Evolutionary conservation across 139 green algal species (phyloP).

Genomic region (Pseudopediastrum boryanum): DNA sequence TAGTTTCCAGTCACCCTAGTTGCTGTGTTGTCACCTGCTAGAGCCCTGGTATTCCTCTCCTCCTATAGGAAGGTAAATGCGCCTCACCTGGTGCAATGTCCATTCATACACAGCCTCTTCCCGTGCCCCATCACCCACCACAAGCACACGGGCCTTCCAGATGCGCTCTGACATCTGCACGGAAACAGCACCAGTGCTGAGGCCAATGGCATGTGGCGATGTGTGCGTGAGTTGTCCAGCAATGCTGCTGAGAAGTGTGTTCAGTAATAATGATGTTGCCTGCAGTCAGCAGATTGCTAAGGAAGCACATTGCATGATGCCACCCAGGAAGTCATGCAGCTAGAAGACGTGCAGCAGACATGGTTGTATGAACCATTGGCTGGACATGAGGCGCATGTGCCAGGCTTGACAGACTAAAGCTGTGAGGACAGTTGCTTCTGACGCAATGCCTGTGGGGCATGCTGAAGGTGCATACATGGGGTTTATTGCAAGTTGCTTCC

Average conservation of each 20-base stretch:
- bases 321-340: background rate
- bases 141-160: slow-evolving; percentile 50
- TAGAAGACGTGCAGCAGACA: background rate
- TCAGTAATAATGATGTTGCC: too few species aligned
- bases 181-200: background rate
- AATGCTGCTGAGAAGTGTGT: too few species aligned
- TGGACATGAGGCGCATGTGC: background rate
- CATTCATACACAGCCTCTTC: slow-evolving; percentile 52
- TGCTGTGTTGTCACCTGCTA: too few species aligned
- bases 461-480: background rate
- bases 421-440: background rate
- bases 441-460: background rate
- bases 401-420: background rate
- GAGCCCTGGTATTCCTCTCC: too few species aligned
- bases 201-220: background rate
- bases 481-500: background rate
- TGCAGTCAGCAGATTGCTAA: background rate
- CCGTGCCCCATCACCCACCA: slow-evolving; percentile 42
- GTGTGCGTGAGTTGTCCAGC: background rate
- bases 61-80: too few species aligned
- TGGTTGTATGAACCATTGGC: background rate
- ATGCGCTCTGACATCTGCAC: slow-evolving; percentile 51
- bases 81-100: too few species aligned
- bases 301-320: background rate
- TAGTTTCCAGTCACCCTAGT: too few species aligned